Evolutionary conservation across 805 yeast species (phyloP).

Genomic region (Candida coquimbonensis): DNA sequence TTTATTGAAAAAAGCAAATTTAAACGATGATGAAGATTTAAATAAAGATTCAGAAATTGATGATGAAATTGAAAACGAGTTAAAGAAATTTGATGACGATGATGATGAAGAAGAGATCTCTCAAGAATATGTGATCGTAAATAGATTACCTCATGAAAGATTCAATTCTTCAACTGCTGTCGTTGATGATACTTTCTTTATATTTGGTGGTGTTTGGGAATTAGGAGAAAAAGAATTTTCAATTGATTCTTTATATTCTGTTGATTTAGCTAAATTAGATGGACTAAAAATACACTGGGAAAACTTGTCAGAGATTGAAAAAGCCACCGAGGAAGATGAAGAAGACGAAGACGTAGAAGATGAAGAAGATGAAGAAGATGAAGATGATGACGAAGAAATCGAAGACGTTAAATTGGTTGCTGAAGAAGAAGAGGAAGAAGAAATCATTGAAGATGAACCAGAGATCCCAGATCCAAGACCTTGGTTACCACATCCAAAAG

Average conservation of each 20-base stretch:
- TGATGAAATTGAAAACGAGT: conserved; percentile 41
- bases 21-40: conserved; percentile 38
- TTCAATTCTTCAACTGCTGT: conserved; percentile 85
- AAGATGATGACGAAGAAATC: conserved; percentile 34
- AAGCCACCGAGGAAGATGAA: conserved; percentile 44
- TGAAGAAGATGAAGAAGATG: conserved; percentile 61
- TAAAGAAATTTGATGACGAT: conserved; percentile 34
- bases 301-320: conserved; percentile 51
- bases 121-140: conserved; percentile 36
- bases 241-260: conserved; percentile 77
- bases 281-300: conserved; percentile 91
- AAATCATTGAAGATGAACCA: conserved; percentile 52
- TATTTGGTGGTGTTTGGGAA: conserved; percentile 90
- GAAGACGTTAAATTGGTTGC: conserved; percentile 33
- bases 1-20: conserved; percentile 65
- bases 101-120: conserved; percentile 7
- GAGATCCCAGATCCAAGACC: conserved; percentile 89
- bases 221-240: conserved; percentile 78
- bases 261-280: conserved; percentile 81
- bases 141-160: conserved; percentile 76
- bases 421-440: conserved; percentile 53
- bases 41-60: conserved; percentile 38
- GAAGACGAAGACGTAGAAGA: conserved; percentile 70
- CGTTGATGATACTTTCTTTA: conserved; percentile 72
- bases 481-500: conserved; percentile 95